A percentile compares a stretch with the other conserved stretches of the same genome.
These are phyloP conservation scores for Aspergillus heteromorphus DNA, from an alignment of 495 filamentous ascomycete species.

Conservation along the genomic window DNA sequence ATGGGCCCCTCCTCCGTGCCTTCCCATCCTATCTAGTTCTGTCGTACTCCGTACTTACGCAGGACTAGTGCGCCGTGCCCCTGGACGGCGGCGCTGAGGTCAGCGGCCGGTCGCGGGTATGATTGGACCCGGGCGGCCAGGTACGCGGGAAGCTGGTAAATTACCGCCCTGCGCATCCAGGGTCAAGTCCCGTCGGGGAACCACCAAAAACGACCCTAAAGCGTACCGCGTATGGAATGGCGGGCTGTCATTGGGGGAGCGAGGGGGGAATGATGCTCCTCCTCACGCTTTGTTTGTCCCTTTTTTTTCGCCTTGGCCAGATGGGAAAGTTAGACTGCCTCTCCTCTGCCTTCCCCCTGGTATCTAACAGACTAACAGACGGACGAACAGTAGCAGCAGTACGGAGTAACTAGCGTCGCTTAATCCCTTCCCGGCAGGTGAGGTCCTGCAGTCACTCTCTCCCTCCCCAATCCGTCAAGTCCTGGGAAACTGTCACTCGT, in stretches of 20 bases:
- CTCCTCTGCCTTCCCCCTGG: neutral
- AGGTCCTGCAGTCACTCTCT: neutral
- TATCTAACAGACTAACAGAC: no score
- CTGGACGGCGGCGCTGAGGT: neutral
- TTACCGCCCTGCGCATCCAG: constrained; percentile 15
- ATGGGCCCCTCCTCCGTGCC: no score
- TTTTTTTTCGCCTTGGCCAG: neutral
- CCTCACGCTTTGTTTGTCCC: neutral
- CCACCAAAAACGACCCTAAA: constrained; percentile 1
- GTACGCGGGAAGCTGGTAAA: constrained; percentile 14
- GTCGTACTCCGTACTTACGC: no score
- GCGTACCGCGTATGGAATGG: neutral
- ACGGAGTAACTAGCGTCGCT: neutral
- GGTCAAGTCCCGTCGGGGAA: constrained; percentile 13
- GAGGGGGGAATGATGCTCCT: constrained; percentile 1
- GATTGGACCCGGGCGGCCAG: constrained; percentile 7
- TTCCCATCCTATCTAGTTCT: no score
- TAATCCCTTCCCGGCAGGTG: neutral
- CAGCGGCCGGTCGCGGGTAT: neutral
- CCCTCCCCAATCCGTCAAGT: neutral
- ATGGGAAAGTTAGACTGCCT: neutral
- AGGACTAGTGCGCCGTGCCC: no score
- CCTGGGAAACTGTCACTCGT: constrained; percentile 2
- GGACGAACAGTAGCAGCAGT: no score
- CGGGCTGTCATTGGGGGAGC: neutral